A percentile compares a stretch with the other conserved stretches of the same genome.
phyloP scores from a whole-genome alignment of 176 grass and related monocot species.

The Aechmea fasciata region DNA sequence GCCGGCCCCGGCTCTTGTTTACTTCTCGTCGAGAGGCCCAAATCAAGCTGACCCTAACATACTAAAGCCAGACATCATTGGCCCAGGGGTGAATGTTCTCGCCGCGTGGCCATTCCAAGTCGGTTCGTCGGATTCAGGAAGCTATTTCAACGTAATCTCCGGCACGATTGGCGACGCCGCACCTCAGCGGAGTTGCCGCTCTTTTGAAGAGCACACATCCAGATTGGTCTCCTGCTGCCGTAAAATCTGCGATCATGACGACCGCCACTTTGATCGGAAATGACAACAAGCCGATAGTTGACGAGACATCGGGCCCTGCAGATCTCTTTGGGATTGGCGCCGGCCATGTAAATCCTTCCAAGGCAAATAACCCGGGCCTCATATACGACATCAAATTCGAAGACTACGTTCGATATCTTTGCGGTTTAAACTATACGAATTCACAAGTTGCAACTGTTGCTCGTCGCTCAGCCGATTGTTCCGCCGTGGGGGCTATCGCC shows the following conservation, averaged over 20 bases:
- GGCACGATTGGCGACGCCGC: neutral
- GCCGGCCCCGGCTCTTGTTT: neutral
- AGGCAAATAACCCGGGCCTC: neutral
- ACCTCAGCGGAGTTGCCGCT: neutral
- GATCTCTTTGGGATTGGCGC: neutral
- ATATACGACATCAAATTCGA: neutral
- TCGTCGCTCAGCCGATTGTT: neutral
- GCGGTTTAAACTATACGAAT: neutral
- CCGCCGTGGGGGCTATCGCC: neutral
- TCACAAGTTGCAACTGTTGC: neutral
- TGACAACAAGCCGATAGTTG: neutral
- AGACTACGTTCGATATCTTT: slow-evolving; percentile 1
- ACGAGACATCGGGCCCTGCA: neutral
- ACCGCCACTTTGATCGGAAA: neutral
- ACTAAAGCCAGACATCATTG: slow-evolving; percentile 12
- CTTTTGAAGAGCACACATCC: neutral
- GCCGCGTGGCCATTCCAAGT: neutral
- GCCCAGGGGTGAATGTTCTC: neutral
- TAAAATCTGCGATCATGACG: neutral
- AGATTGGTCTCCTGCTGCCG: neutral
- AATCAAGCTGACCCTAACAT: neutral
- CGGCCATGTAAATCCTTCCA: neutral
- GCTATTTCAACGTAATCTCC: neutral
- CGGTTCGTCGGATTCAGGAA: neutral
- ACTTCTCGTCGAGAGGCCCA: slow-evolving; percentile 4